These are phyloP conservation scores for Phytophthora sp. DNA, from an alignment of 352 stramenopile species.

Conservation along the genomic window DNA sequence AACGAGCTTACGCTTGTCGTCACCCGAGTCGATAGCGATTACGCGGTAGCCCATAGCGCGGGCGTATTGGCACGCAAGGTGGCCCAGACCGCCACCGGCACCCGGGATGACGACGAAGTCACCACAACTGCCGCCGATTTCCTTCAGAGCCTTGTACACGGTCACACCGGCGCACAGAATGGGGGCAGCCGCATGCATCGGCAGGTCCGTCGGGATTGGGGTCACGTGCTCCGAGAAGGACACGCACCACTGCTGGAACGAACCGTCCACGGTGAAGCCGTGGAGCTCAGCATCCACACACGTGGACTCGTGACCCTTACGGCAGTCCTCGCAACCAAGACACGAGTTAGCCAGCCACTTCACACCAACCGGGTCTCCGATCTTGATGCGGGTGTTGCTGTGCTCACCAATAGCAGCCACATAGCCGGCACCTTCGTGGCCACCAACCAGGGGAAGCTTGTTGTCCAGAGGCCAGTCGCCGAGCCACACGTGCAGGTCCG, in stretches of 20 bases:
- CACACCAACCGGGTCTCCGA: constrained; percentile 51
- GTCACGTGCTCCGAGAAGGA: constrained; percentile 79
- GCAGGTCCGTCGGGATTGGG: constrained; percentile 62
- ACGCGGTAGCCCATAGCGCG: constrained; percentile 70
- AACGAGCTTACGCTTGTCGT: constrained; percentile 65
- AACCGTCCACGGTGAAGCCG: constrained; percentile 41
- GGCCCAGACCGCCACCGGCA: constrained; percentile 73
- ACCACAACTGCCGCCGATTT: constrained; percentile 49
- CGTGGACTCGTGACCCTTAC: constrained; percentile 50
- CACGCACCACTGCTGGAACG: constrained; percentile 64
- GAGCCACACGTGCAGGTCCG: constrained; percentile 48
- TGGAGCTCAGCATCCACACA: constrained; percentile 40
- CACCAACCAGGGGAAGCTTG: constrained; percentile 51
- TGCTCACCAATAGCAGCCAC: constrained; percentile 47
- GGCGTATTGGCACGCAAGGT: constrained; percentile 81
- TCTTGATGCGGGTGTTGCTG: constrained; percentile 40
- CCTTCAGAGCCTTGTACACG: constrained; percentile 77
- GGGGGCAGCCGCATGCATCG: constrained; percentile 49
- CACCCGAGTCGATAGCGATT: constrained; percentile 69
- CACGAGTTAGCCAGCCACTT: constrained; percentile 56
- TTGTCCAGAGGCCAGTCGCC: constrained; percentile 43
- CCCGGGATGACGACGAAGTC: constrained; percentile 65
- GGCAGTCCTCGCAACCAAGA: constrained; percentile 52
- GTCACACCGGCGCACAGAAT: constrained; percentile 90
- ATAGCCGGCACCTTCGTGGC: constrained; percentile 57